These are phyloP conservation scores for Ajuga chamaepitys DNA, from an alignment of 257 asterid genomes.

Conservation along the genomic window DNA sequence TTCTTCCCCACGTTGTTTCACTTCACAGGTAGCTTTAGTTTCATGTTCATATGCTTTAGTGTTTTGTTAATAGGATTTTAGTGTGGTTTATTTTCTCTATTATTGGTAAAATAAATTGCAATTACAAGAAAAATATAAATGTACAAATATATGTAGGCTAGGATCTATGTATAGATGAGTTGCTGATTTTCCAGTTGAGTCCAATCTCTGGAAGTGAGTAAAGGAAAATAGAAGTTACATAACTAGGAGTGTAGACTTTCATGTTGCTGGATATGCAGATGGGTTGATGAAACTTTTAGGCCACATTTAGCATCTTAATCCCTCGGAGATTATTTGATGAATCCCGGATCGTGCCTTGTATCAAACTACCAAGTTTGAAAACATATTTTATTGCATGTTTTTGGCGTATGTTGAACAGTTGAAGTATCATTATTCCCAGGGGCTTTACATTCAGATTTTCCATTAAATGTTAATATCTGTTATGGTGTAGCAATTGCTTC, in stretches of 20 bases:
- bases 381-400: not conserved
- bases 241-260: not conserved
- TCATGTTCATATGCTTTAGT: no score
- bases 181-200: not conserved
- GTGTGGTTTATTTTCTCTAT: no score
- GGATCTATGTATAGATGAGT: conserved; percentile 9
- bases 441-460: not conserved
- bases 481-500: not conserved
- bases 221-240: no score
- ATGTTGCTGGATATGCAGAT: conserved; percentile 14
- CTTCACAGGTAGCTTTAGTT: no score
- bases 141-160: conserved; percentile 5
- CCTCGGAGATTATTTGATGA: conserved; percentile 6
- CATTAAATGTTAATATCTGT: not conserved
- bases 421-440: not conserved
- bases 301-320: not conserved
- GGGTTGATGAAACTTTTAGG: not conserved
- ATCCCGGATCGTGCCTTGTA: not conserved
- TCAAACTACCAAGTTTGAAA: not conserved
- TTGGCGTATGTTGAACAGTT: not conserved
- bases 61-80: no score
- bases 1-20: no score
- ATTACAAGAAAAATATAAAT: no score
- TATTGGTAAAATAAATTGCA: no score
- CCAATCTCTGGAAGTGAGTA: not conserved